Evolutionary conservation across 2,329 filamentous ascomycete genomes (phyloP).

Genomic region (Davidsoniella eucalypti): DNA sequence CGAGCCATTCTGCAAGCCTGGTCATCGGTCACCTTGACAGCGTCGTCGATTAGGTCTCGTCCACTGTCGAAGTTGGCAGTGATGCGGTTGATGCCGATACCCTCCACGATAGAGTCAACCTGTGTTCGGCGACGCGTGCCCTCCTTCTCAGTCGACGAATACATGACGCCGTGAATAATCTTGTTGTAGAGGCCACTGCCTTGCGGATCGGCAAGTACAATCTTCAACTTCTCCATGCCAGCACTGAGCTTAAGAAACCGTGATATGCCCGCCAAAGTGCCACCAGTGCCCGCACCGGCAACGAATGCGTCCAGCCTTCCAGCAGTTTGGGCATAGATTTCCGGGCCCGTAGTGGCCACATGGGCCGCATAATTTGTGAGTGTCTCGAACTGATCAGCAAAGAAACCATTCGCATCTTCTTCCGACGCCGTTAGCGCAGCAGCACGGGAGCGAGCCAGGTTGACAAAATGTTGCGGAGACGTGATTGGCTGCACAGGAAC

Average conservation of each 20-base stretch:
- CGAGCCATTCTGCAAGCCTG: constrained; percentile 90
- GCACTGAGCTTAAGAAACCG: constrained; percentile 59
- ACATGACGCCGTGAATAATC: constrained; percentile 90
- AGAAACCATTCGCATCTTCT: constrained; percentile 63
- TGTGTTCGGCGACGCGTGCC: constrained; percentile 79
- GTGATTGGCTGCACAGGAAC: constrained; percentile 85
- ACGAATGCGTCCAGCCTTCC: constrained; percentile 74
- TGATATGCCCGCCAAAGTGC: constrained; percentile 78
- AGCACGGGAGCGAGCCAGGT: constrained; percentile 66
- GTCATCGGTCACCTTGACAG: constrained; percentile 70
- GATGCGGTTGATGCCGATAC: constrained; percentile 87
- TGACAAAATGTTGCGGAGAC: constrained; percentile 88
- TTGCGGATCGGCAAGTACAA: constrained; percentile 85
- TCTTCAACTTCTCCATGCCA: constrained; percentile 40
- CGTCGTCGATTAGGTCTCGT: constrained; percentile 73
- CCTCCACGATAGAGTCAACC: constrained; percentile 91
- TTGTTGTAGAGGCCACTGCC: constrained; percentile 89
- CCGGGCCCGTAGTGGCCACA: constrained; percentile 66
- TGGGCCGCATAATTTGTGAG: constrained; percentile 80
- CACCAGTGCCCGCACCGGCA: constrained; percentile 83
- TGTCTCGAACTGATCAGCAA: constrained; percentile 93
- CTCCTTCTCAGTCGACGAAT: constrained; percentile 73
- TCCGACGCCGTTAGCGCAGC: constrained; percentile 48
- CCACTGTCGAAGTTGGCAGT: constrained; percentile 87
- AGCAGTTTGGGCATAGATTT: constrained; percentile 66